A percentile compares a stretch with the other conserved stretches of the same genome.
These are phyloP conservation scores for Coniochaeta pulveracea DNA, from an alignment of 2,329 filamentous ascomycete genomes.

Conservation along the genomic window DNA sequence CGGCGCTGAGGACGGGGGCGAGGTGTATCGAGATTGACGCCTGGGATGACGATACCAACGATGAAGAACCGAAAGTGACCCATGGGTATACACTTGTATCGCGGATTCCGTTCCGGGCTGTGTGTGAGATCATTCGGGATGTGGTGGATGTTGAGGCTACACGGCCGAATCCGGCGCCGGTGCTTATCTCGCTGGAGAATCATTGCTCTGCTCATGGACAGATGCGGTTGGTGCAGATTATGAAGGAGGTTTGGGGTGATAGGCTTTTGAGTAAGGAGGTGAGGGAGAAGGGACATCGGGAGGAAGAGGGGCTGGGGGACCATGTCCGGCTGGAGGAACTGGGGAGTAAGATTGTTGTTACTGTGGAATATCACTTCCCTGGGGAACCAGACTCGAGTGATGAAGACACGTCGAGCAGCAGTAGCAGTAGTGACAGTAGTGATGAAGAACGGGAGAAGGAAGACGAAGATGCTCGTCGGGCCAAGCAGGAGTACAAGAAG, in stretches of 20 bases:
- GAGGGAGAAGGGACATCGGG: slow-evolving; percentile 41
- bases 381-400: slow-evolving; percentile 28
- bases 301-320: slow-evolving; percentile 36
- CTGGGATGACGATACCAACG: slow-evolving; percentile 53
- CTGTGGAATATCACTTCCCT: slow-evolving; percentile 55
- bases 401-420: slow-evolving; percentile 15
- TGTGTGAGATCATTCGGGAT: slow-evolving; percentile 55
- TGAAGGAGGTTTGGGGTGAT: slow-evolving; percentile 51
- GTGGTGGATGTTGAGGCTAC: slow-evolving; percentile 46
- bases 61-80: slow-evolving; percentile 56
- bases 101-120: slow-evolving; percentile 50
- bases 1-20: slow-evolving; percentile 48
- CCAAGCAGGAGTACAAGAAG: slow-evolving; percentile 39
- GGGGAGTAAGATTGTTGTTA: slow-evolving; percentile 52
- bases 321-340: slow-evolving; percentile 49
- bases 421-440: slow-evolving; percentile 19
- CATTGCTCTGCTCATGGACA: slow-evolving; percentile 52
- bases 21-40: slow-evolving; percentile 65
- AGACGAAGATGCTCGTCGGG: slow-evolving; percentile 21
- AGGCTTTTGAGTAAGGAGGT: slow-evolving; percentile 46
- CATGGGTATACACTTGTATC: slow-evolving; percentile 60
- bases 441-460: slow-evolving; percentile 31
- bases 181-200: slow-evolving; percentile 57
- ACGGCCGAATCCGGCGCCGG: slow-evolving; percentile 37
- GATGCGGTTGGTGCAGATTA: slow-evolving; percentile 49